Base-by-base conservation (phyloP, 2,329 filamentous ascomycete genomes). In the Penicillium nordicum region DNA sequence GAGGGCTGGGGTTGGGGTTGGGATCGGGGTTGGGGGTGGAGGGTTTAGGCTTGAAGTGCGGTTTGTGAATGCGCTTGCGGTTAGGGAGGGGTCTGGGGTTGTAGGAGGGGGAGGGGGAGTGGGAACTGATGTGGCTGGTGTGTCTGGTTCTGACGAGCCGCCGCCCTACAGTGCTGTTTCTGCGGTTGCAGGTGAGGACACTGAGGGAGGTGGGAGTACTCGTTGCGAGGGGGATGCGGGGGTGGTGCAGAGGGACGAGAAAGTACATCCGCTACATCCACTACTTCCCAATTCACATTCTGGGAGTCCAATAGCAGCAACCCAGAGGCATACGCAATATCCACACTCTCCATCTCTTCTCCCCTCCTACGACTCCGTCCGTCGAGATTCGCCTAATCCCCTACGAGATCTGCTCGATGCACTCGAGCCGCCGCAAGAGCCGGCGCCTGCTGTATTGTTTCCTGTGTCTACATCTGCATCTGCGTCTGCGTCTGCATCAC, bases 381-480 rank as follows among this genome's bases (percentile, higher is more conserved):
- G 63, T 7, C 50, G 54, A 8, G 29, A 54, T 14, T 56, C 57
- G 11, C 56, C 43, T n/a, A 59, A 61, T 41, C 53, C 58, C 1
- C 7, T 66, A 16, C 59, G 60, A 4, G 64, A 66, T 42, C 36
- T 66, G 4, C 58, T 66, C 0, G 64, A 66, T 25, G 64, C 64
- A 1, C 55, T 66, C 32, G 64, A 66, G 44, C 59, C 63, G 16
- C 64, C 63, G 8, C 37, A 49, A 0, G 63, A 65, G n/a, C 64
- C 64, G 2, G 61, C 60, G 16, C 63, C 62, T 11, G 61, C 63
- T 2, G 52, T 25, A 12, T 40, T 50, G 2, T 57, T 61, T 14
- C 50, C 55, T 32, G 52, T 51, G 8, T 42, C 48, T 50, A 7
- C 46, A 21, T 49, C 23, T 21, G 14, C 38, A 4, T 43, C 16